Conservation (phyloP, 2,329 filamentous ascomycete species). For the Talaromyces islandicus region DNA sequence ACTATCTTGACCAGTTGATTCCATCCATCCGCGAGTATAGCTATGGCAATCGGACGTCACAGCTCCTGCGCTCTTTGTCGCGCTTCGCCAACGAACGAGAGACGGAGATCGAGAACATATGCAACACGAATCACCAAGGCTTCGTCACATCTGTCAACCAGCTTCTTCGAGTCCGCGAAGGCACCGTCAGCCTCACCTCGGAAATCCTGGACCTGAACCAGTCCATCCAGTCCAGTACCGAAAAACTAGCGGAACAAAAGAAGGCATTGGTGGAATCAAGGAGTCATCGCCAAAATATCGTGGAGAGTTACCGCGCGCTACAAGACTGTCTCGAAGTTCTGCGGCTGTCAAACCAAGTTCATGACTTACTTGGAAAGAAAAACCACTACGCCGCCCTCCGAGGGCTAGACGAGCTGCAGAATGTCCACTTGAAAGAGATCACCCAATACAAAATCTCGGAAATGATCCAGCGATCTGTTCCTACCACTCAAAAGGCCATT, state of each 20-base stretch:
- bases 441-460: constrained; percentile 93
- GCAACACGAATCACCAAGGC: constrained; percentile 92
- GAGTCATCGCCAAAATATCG: constrained; percentile 88
- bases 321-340: constrained; percentile 89
- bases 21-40: constrained; percentile 89
- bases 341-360: constrained; percentile 86
- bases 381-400: constrained; percentile 94
- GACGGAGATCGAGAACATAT: constrained; percentile 86
- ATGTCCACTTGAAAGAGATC: constrained; percentile 89
- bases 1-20: constrained; percentile 94
- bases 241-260: constrained; percentile 91
- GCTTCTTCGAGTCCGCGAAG: constrained; percentile 84
- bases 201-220: constrained; percentile 92
- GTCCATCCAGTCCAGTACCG: constrained; percentile 90
- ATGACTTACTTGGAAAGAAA: constrained; percentile 85
- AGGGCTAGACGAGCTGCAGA: constrained; percentile 90
- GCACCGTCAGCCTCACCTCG: constrained; percentile 77
- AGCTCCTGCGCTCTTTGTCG: constrained; percentile 70
- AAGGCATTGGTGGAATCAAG: constrained; percentile 88
- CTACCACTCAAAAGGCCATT: constrained; percentile 84
- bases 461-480: constrained; percentile 92
- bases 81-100: constrained; percentile 84
- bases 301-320: constrained; percentile 81
- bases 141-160: constrained; percentile 92
- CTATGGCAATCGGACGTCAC: constrained; percentile 63